Evolutionary conservation across 108 stramenopile genomes (phyloP).

Genomic region (Seminavis robusta): DNA sequence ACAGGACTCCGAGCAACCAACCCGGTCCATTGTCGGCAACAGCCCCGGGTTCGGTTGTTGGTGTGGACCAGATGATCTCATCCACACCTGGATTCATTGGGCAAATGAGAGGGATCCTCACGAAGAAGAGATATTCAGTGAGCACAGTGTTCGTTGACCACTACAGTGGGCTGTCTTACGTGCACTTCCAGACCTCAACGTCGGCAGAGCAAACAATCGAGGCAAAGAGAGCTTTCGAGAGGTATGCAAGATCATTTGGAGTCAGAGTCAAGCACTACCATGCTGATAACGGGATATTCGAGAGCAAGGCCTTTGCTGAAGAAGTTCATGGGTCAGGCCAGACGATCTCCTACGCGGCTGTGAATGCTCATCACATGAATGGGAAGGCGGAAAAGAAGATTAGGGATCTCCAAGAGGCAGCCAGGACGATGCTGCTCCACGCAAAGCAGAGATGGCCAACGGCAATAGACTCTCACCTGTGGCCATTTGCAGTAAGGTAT

Average conservation of each 20-base stretch:
- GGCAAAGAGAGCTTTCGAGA: constrained; percentile 30
- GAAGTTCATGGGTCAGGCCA: not conserved
- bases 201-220: constrained; percentile 21
- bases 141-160: constrained; percentile 45
- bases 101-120: constrained; percentile 29
- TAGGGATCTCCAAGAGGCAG: constrained; percentile 25
- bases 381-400: constrained; percentile 35
- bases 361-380: constrained; percentile 40
- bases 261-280: constrained; percentile 16
- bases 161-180: constrained; percentile 7
- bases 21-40: constrained; percentile 36
- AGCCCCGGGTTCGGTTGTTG: no score
- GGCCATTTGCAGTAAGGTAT: constrained; percentile 26
- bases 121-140: constrained; percentile 10
- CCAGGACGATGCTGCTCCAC: constrained; percentile 27
- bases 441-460: constrained; percentile 22
- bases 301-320: not conserved
- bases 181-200: constrained; percentile 10
- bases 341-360: constrained; percentile 19
- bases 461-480: constrained; percentile 22
- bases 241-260: not conserved
- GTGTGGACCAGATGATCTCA: constrained; percentile 34
- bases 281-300: constrained; percentile 25
- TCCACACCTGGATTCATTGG: constrained; percentile 34
- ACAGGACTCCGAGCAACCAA: not conserved